Percentiles rank a stretch among this genome's conserved stretches.
Evolutionary conservation across 2,329 filamentous ascomycete genomes (phyloP).

Genomic region (Stemphylium beticola): DNA sequence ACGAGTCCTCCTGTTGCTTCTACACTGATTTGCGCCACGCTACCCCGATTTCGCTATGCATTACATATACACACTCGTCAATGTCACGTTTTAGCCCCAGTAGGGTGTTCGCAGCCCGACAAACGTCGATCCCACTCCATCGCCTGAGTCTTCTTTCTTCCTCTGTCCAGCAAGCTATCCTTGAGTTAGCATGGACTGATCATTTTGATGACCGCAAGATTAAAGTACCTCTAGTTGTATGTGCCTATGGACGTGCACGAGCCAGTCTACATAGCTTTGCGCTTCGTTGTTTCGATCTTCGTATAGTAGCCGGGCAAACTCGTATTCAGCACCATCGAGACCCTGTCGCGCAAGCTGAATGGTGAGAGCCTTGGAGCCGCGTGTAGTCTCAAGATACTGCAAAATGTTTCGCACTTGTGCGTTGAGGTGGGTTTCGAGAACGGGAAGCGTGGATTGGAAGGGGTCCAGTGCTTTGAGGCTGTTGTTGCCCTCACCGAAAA

Average conservation of each 20-base stretch:
- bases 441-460: constrained; percentile 77
- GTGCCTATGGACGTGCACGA: constrained; percentile 91
- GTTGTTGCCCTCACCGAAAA: constrained; percentile 80
- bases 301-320: constrained; percentile 88
- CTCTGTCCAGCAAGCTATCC: constrained; percentile 67
- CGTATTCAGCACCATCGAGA: constrained; percentile 92
- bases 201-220: not conserved
- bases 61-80: constrained; percentile 25
- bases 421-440: constrained; percentile 90
- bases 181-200: constrained; percentile 13
- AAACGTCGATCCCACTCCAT: constrained; percentile 44
- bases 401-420: constrained; percentile 93
- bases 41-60: constrained; percentile 35
- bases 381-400: constrained; percentile 79
- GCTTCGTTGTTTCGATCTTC: constrained; percentile 98
- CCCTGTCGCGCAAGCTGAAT: constrained; percentile 92
- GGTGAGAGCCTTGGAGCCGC: constrained; percentile 85
- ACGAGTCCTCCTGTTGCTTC: constrained; percentile 9
- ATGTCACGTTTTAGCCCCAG: constrained; percentile 39
- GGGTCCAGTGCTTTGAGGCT: constrained; percentile 79
- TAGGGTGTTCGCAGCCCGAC: constrained; percentile 50
- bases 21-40: constrained; percentile 11
- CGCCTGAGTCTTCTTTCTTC: constrained; percentile 67
- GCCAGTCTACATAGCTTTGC: constrained; percentile 97
- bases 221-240: constrained; percentile 78